phyloP scores from a whole-genome alignment of 768 basidiomycete species.

The Pulveroboletus ravenelii region DNA sequence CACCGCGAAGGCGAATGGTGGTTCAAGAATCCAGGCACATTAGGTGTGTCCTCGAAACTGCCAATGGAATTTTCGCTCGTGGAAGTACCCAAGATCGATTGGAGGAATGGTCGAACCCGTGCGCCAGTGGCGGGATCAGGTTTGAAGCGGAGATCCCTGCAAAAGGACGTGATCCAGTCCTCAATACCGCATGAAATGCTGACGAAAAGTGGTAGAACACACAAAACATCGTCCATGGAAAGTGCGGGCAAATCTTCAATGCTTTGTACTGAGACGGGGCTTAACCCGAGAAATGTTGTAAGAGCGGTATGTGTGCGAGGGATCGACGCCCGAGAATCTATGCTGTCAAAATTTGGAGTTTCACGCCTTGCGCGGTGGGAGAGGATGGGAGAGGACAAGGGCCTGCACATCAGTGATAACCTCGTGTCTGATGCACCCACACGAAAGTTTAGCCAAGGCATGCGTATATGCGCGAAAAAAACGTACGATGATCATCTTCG shows the following conservation, averaged over 20 bases:
- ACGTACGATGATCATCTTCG: conserved; percentile 34
- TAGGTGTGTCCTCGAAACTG: conserved; percentile 11
- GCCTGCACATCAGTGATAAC: conserved; percentile 28
- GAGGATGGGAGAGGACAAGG: conserved; percentile 39
- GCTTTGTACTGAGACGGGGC: conserved; percentile 26
- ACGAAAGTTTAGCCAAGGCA: background rate
- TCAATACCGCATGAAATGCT: background rate
- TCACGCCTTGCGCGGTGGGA: conserved; percentile 43
- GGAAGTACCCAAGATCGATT: conserved; percentile 19
- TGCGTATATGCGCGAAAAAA: conserved; percentile 15
- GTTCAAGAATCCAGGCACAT: conserved; percentile 29
- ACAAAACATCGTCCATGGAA: conserved; percentile 40
- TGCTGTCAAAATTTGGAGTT: conserved; percentile 40
- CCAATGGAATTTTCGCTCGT: conserved; percentile 9
- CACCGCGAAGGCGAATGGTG: conserved; percentile 25
- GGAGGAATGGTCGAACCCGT: conserved; percentile 27
- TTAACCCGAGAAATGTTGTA: conserved; percentile 19
- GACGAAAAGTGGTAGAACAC: conserved; percentile 12
- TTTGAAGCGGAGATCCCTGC: conserved; percentile 31
- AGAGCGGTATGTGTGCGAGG: conserved; percentile 23
- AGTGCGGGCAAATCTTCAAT: conserved; percentile 29
- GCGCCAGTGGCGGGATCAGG: conserved; percentile 25
- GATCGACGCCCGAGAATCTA: conserved; percentile 22
- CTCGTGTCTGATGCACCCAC: conserved; percentile 21
- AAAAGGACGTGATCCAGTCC: background rate